Conservation (phyloP, 306 rosid genomes). For the Benincasa hispida region DNA sequence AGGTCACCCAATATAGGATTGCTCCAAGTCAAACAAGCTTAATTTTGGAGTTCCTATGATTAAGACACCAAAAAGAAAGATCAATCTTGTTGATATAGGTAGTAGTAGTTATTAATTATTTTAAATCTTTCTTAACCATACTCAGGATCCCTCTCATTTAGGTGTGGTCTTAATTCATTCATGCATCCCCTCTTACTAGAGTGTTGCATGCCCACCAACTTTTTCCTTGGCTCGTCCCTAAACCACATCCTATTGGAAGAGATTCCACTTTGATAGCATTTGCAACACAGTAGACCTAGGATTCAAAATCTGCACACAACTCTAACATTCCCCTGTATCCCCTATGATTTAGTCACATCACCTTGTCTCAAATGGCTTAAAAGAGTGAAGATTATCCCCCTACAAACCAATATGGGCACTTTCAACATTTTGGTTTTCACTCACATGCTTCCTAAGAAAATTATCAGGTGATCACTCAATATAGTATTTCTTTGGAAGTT, state of each 20-base stretch:
- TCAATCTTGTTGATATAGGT: background rate
- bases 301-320: background rate
- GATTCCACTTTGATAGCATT: background rate
- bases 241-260: background rate
- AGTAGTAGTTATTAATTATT: too few relatives aligned
- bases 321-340: background rate
- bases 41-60: background rate
- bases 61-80: background rate
- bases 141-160: background rate
- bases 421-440: too few relatives aligned
- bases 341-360: background rate
- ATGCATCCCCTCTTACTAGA: background rate
- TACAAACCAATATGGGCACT: too few relatives aligned
- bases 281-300: background rate
- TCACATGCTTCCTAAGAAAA: too few relatives aligned
- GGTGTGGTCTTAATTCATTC: background rate
- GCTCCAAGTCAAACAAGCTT: background rate
- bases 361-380: too few relatives aligned
- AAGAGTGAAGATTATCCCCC: too few relatives aligned
- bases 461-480: too few relatives aligned
- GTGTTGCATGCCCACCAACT: background rate
- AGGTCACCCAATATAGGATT: background rate
- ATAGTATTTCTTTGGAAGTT: too few relatives aligned
- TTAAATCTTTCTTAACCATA: background rate
- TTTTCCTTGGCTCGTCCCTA: background rate